These are phyloP conservation scores for Orbilia brochopaga DNA, from an alignment of 2,329 filamentous ascomycete species.

Conservation along the genomic window DNA sequence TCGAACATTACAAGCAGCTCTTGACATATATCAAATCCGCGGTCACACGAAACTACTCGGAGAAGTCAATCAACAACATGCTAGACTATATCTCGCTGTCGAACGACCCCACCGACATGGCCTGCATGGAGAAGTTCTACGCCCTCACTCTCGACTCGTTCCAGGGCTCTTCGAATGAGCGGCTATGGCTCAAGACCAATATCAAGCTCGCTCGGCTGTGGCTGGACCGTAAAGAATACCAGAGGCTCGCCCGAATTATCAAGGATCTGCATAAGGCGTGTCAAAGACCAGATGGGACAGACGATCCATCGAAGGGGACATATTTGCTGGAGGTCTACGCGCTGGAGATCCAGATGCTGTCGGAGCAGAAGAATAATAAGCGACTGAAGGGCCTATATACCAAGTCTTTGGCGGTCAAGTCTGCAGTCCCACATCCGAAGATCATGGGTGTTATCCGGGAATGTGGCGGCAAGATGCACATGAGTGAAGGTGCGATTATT, in stretches of 20 bases:
- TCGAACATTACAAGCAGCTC: constrained; percentile 90
- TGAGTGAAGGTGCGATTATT: constrained; percentile 72
- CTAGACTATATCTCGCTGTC: constrained; percentile 87
- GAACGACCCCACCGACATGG: constrained; percentile 71
- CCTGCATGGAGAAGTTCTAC: constrained; percentile 94
- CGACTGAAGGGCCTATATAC: constrained; percentile 92
- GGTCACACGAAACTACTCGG: constrained; percentile 96
- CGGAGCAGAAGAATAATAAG: constrained; percentile 96
- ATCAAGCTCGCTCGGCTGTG: constrained; percentile 93
- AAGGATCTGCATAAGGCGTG: constrained; percentile 88
- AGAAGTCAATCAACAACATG: constrained; percentile 99
- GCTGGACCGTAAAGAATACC: constrained; percentile 88
- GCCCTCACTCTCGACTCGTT: constrained; percentile 91
- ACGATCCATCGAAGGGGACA: constrained; percentile 93
- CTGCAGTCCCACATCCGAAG: constrained; percentile 96
- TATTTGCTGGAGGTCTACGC: constrained; percentile 96
- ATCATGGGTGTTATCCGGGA: constrained; percentile 99
- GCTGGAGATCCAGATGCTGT: constrained; percentile 98
- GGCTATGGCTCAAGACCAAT: constrained; percentile 96
- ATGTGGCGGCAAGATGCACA: constrained; percentile 99
- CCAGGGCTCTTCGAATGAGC: constrained; percentile 95
- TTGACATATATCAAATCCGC: constrained; percentile 97
- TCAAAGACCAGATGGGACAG: constrained; percentile 81
- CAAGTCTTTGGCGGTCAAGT: constrained; percentile 86
- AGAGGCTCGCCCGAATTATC: constrained; percentile 78